phyloP scores from a whole-genome alignment of 139 green algal genomes.

The Chlorella sp. region DNA sequence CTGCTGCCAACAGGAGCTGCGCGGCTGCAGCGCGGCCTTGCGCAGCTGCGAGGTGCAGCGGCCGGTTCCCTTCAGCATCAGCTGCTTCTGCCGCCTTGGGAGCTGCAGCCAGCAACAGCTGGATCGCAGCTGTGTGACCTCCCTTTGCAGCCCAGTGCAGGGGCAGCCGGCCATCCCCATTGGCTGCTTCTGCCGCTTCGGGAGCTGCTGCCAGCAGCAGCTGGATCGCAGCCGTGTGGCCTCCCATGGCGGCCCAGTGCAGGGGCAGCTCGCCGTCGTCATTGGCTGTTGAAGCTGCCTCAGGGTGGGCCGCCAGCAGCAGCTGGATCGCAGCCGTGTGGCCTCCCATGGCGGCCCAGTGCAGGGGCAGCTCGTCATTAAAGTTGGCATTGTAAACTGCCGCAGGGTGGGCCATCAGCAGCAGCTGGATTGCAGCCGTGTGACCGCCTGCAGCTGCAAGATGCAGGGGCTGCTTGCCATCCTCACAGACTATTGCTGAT shows the following conservation, averaged over 20 bases:
- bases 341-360: neutral
- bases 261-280: neutral
- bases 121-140: neutral
- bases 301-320: neutral
- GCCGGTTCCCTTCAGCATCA: neutral
- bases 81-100: neutral
- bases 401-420: neutral
- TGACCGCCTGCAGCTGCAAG: neutral
- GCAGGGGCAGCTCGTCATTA: neutral
- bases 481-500: too few relatives aligned
- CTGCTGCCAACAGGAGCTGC: too few relatives aligned
- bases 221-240: neutral
- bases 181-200: neutral
- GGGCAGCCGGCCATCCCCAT: neutral
- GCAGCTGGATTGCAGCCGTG: neutral
- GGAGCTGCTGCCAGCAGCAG: neutral
- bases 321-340: neutral
- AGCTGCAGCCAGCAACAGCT: neutral
- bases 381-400: neutral
- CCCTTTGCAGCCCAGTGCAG: neutral
- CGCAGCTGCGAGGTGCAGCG: neutral
- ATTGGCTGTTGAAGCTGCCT: neutral
- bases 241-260: neutral
- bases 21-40: too few relatives aligned
- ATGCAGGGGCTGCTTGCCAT: neutral